Conservation (phyloP, 2,329 filamentous ascomycete genomes). For the Colletotrichum trifolii region DNA sequence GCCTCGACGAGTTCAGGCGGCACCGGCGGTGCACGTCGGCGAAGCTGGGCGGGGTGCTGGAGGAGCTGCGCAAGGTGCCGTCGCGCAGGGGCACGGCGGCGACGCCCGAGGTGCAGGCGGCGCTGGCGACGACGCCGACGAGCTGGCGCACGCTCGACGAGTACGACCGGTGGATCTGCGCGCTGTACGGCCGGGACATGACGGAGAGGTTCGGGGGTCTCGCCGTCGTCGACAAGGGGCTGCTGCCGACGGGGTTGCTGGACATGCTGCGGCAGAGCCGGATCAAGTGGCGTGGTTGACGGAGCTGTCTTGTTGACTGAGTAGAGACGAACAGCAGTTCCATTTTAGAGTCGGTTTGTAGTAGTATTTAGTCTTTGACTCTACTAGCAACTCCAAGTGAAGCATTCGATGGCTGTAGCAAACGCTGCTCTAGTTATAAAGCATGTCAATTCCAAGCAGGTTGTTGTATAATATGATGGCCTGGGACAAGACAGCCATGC, state of each 20-base stretch:
- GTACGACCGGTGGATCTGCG: slow-evolving; percentile 52
- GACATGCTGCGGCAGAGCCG: slow-evolving; percentile 49
- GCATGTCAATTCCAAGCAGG: no score
- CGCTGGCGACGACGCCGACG: slow-evolving; percentile 36
- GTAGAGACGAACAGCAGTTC: no score
- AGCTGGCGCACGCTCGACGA: slow-evolving; percentile 30
- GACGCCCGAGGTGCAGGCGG: slow-evolving; percentile 37
- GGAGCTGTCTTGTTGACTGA: background rate
- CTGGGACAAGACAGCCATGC: no score
- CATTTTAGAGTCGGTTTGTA: no score
- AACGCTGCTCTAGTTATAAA: no score
- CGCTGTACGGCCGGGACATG: slow-evolving; percentile 52
- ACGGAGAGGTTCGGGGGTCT: slow-evolving; percentile 52
- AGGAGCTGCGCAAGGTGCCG: slow-evolving; percentile 44
- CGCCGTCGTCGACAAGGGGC: slow-evolving; percentile 50
- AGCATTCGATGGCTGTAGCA: no score
- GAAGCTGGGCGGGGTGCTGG: slow-evolving; percentile 42
- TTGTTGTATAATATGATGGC: no score
- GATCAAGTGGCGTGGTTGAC: slow-evolving; percentile 51
- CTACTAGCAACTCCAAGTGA: no score
- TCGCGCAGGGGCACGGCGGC: slow-evolving; percentile 41
- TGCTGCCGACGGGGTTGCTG: slow-evolving; percentile 54
- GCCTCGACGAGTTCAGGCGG: slow-evolving; percentile 50
- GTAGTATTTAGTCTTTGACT: no score
- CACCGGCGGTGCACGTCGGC: slow-evolving; percentile 47